Evolutionary conservation across 768 basidiomycete genomes (phyloP), one percentile per base, ranked within the genome.

Genomic region (Paxillus ammoniavirescens): DNA sequence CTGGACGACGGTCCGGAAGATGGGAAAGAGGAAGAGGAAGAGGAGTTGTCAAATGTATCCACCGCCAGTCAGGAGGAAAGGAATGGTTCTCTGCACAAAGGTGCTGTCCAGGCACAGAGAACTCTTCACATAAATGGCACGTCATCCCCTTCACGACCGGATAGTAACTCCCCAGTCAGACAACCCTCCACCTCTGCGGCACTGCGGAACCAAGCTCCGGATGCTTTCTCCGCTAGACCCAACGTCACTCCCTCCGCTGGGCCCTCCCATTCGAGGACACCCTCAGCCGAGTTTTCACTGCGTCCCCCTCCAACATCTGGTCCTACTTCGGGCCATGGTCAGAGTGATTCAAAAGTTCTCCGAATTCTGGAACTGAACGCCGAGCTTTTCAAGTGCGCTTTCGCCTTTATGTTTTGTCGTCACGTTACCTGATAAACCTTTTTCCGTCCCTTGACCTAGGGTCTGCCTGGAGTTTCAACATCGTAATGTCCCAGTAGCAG

Each of bases 281-380:
- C 58, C 28, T 65, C 61, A 42, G 62, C 59, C 47, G 70, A 69
- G 52, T 65, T 62, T 49, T 55, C 70, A 33, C 54, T 64, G 13
- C 61, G 57, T 42, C 57, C 67, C 14, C 68, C 71, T 35, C 75
- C 56, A 26, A 33, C 58, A 23, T 50, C 65, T 13, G 43, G 47
- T 0, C 55, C 59, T 4, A 42, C 53, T 6, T 7, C 53, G 12
- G 41, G 47, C 5, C 57, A 58, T 33, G 5, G 55, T 17, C 28
- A 59, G 26, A 46, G 59, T 35, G 58, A 58, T 50, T 50, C 59
- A 50, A 89, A 86, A 69, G 84, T 84, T 36, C 72, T 76, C 36
- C 70, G 78, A 9, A 77, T 91, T 42, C 67, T 91, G 41, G 83
- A 87, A 52, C 72, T 91, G 33, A 91, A 91, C 57, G 69, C 76